Percentiles rank a stretch among this genome's conserved stretches.
These are phyloP conservation scores for Suillus ampliporus DNA, from an alignment of 768 basidiomycete species.

Conservation along the genomic window DNA sequence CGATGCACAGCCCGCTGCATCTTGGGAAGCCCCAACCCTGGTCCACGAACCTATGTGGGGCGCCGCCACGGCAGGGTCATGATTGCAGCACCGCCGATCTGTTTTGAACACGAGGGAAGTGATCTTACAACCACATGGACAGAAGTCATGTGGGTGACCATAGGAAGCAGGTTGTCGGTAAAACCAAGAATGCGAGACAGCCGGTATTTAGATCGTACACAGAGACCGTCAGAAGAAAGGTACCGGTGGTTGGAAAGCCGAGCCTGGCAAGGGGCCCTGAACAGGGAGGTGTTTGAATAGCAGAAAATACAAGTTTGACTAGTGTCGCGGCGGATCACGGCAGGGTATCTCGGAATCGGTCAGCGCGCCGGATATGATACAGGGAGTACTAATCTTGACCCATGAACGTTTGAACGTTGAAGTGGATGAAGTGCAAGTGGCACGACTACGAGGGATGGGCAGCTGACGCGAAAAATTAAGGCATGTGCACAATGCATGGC, in stretches of 20 bases:
- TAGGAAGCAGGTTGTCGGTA: slow-evolving; percentile 19
- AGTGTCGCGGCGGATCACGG: slow-evolving; percentile 3
- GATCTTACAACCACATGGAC: slow-evolving; percentile 38
- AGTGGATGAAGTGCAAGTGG: background rate
- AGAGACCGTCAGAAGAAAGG: slow-evolving; percentile 28
- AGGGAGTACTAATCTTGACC: slow-evolving; percentile 4
- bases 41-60: slow-evolving; percentile 18
- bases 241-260: slow-evolving; percentile 11
- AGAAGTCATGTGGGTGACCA: slow-evolving; percentile 22
- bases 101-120: slow-evolving; percentile 20
- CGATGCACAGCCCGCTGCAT: slow-evolving; percentile 3
- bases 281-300: background rate
- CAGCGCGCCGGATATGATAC: background rate
- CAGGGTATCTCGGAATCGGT: slow-evolving; percentile 3
- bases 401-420: background rate
- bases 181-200: slow-evolving; percentile 13
- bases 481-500: slow-evolving; percentile 9
- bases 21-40: slow-evolving; percentile 1
- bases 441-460: background rate
- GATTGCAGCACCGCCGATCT: slow-evolving; percentile 33
- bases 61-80: background rate
- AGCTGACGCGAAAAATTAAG: background rate
- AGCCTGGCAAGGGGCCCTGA: background rate
- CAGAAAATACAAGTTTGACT: background rate
- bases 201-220: slow-evolving; percentile 17